Base-by-base conservation (phyloP, 352 stramenopile species). In the Pythium folliculosum region DNA sequence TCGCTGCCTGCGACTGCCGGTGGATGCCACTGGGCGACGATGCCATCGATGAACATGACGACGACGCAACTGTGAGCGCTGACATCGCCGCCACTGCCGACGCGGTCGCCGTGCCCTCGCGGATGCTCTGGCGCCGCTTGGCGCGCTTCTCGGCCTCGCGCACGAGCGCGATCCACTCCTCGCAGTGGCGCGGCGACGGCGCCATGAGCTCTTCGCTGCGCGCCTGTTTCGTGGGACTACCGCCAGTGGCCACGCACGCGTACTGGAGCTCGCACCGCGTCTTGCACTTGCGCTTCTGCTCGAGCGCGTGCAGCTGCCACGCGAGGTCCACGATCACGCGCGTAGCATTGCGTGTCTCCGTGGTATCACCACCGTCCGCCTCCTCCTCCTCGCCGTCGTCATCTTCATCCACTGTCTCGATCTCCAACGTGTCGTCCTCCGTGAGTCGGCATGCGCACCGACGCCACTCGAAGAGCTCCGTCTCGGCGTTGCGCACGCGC, bases 161-260 rank as follows among this genome's bases (percentile, higher is more conserved):
- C 10, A 94, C 71, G 5, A 78, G 68, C 10, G 76, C 61, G 12
- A 94, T 78, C 72, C 82, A 92, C 56, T 86, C 72, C 58, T 82
- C 71, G 32, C 85, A 92, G 57, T 88, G 79, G 57, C 80, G 77
- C 6, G 80, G 71, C 2, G 85, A 90, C 30, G 83, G 75, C 30
- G 83, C 85, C 85, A 92, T 94, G 48, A 92, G 77, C 60, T 94
- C 77, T 63, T 90, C 77, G 64, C 65, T 76, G 32, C 14, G 22
- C 1, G 45, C 63, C 19, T 48, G 60, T 45, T 50, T 70, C 27
- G 65, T 70, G 35, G 19, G 61, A 10, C 32, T 44, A n/a, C 23
- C 65, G 30, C 32, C 64, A 17, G n/a, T n/a, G n/a, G n/a, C n/a
- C n/a, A 63, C 23, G 8, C 62, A 64, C 25, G 77, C 73, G 45